Conservation (phyloP, 1,284 basidiomycete genomes). For the Stereum hirsutum region DNA sequence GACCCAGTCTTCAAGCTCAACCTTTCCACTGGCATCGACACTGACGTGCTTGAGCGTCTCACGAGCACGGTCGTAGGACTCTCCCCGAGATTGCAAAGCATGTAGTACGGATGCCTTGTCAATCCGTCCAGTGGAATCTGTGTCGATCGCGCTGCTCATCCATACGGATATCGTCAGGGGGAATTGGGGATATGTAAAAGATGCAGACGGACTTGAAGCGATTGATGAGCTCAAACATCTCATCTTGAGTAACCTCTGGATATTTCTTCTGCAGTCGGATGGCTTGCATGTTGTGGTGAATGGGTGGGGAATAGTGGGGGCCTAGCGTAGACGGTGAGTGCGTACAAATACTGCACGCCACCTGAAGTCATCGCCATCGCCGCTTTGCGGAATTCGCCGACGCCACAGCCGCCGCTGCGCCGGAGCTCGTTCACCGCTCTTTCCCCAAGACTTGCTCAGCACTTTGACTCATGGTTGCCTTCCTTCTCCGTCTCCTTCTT, state of each 20-base stretch:
- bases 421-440: too few relatives aligned
- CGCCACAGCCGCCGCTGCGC: too few relatives aligned
- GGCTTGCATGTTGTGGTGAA: constrained; percentile 59
- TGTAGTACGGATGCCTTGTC: constrained; percentile 79
- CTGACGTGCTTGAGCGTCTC: constrained; percentile 93
- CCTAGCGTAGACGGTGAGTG: too few relatives aligned
- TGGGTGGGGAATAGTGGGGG: background rate
- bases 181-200: background rate
- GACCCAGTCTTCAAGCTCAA: constrained; percentile 98
- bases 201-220: constrained; percentile 74
- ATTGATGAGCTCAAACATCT: constrained; percentile 89
- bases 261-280: constrained; percentile 90
- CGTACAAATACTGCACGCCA: background rate
- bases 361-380: background rate
- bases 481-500: background rate
- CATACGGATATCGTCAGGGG: background rate
- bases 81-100: constrained; percentile 66
- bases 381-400: background rate
- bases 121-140: constrained; percentile 79
- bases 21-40: constrained; percentile 90
- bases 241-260: constrained; percentile 85
- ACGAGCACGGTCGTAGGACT: constrained; percentile 87
- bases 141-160: constrained; percentile 67
- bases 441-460: too few relatives aligned
- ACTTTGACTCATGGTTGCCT: background rate